Base-by-base conservation (phyloP, 768 basidiomycete species). In the Paxillus rubicundulus region DNA sequence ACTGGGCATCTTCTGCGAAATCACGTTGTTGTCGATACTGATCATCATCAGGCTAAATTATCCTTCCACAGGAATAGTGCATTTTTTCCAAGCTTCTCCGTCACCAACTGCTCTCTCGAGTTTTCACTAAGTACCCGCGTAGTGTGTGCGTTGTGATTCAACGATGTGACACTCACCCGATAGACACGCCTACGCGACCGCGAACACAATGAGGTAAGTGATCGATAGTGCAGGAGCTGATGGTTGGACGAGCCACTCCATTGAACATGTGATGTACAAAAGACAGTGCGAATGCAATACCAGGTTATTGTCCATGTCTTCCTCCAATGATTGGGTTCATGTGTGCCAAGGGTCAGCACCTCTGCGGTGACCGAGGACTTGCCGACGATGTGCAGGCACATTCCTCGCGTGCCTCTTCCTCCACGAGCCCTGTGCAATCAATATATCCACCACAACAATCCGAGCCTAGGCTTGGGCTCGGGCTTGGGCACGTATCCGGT, bases 401-500 rank as follows among this genome's bases (percentile, higher is more conserved):
- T 20, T 13, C 27, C 12, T 44, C 42, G 42, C 42, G 30, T 28
- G n/a, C 59, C 13, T 61, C 63, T 24, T 69, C 63, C 55, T 70
- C 72, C 53, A 63, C 64, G 20, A 80, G 69, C 17, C 70, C 72
- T 16, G 67, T 67, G 62, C 79, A 80, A 58, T 81, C 79, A 46
- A 82, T 45, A 27, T 78, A 70, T 8, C 80, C 79, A 34, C 77
- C 79, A 59, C 78, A 79, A 63, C 78, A 80, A 18, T 80, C 76
- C 6, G 72, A 66, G 20, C 62, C 68, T 17, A 59, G 58, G 54
- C 66, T 74, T 30, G 60, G 57, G 36, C 65, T 74, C 33, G 60
- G 57, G 36, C 62, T 65, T n/a, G 61, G 58, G 20, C 53, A 59
- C 32, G 55, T 43, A 27, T 41, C 37, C 16, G 36, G 28, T 34